Evolutionary conservation across 176 grass and related monocot species (phyloP).

Genomic region (Musa beccarii): DNA sequence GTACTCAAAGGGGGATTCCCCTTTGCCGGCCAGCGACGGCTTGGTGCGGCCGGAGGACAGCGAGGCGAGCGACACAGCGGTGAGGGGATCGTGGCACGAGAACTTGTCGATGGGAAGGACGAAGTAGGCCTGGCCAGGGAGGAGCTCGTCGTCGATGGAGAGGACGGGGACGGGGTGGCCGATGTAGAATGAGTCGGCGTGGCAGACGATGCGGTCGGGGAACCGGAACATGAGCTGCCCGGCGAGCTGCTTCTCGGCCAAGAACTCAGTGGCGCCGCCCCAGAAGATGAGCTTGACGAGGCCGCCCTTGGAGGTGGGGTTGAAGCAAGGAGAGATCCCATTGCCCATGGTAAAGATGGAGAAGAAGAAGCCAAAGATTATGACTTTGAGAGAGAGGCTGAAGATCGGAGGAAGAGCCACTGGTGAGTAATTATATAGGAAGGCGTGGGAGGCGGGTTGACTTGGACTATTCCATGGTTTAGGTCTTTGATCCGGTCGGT

Average conservation of each 20-base stretch:
- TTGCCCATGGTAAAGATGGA: slow-evolving; percentile 50
- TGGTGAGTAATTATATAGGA: background rate
- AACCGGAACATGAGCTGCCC: slow-evolving; percentile 39
- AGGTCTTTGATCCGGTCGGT: no score
- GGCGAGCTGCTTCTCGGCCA: slow-evolving; percentile 8
- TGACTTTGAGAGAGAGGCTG: background rate
- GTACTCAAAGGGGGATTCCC: slow-evolving; percentile 63
- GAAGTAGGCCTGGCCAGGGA: slow-evolving; percentile 60
- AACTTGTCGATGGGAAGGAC: slow-evolving; percentile 49
- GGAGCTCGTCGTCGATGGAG: slow-evolving; percentile 37
- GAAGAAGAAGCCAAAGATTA: background rate
- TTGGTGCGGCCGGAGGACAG: slow-evolving; percentile 32
- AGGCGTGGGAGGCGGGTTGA: no score
- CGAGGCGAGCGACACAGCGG: slow-evolving; percentile 49
- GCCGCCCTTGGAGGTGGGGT: slow-evolving; percentile 1
- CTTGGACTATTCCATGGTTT: no score
- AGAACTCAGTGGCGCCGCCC: slow-evolving; percentile 42
- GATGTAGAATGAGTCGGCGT: slow-evolving; percentile 66
- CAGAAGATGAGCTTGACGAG: slow-evolving; percentile 49
- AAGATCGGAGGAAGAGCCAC: background rate
- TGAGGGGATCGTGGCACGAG: slow-evolving; percentile 42
- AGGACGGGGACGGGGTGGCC: slow-evolving; percentile 57
- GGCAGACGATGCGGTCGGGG: slow-evolving; percentile 39
- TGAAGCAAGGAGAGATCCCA: slow-evolving; percentile 35
- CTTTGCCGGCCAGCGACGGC: slow-evolving; percentile 18